phyloP scores from a whole-genome alignment of 1,139 yeast genomes.

The Lodderomyces pseudojiufengensis region DNA sequence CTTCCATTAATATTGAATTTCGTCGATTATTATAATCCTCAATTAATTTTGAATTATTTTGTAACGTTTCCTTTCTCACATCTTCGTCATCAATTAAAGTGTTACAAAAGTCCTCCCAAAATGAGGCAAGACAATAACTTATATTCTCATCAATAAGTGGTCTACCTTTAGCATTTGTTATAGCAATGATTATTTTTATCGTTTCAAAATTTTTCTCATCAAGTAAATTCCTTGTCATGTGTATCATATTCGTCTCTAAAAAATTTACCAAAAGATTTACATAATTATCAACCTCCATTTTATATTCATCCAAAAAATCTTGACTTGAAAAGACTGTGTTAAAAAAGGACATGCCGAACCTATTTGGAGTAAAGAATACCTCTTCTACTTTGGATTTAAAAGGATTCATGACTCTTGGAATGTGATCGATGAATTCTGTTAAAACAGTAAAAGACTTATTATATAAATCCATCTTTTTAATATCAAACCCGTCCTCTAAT shows the following conservation, averaged over 20 bases:
- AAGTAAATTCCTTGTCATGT: slow-evolving; percentile 44
- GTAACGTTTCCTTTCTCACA: slow-evolving; percentile 29
- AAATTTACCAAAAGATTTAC: slow-evolving; percentile 51
- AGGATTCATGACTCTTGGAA: slow-evolving; percentile 36
- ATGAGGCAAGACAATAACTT: slow-evolving; percentile 65
- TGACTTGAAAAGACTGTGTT: slow-evolving; percentile 19
- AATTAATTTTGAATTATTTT: slow-evolving; percentile 15
- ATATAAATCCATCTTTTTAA: slow-evolving; percentile 19
- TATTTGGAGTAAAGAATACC: slow-evolving; percentile 33
- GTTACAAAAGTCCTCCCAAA: slow-evolving; percentile 79
- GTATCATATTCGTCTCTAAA: slow-evolving; percentile 49
- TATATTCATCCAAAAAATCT: slow-evolving; percentile 29
- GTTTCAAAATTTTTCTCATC: slow-evolving; percentile 37
- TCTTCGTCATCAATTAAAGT: slow-evolving; percentile 55
- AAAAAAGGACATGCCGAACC: slow-evolving; percentile 39
- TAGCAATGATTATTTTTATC: slow-evolving; percentile 47
- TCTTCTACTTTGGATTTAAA: slow-evolving; percentile 20
- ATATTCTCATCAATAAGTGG: slow-evolving; percentile 68
- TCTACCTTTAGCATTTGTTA: slow-evolving; percentile 58
- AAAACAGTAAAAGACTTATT: slow-evolving; percentile 33
- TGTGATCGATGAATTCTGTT: slow-evolving; percentile 46
- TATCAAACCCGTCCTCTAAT: slow-evolving; percentile 14
- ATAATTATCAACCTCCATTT: slow-evolving; percentile 44
- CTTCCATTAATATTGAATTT: slow-evolving; percentile 35
- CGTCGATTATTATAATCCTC: slow-evolving; percentile 26